Evolutionary conservation across 2,329 filamentous ascomycete genomes (phyloP).

Genomic region (Cadophora malorum): DNA sequence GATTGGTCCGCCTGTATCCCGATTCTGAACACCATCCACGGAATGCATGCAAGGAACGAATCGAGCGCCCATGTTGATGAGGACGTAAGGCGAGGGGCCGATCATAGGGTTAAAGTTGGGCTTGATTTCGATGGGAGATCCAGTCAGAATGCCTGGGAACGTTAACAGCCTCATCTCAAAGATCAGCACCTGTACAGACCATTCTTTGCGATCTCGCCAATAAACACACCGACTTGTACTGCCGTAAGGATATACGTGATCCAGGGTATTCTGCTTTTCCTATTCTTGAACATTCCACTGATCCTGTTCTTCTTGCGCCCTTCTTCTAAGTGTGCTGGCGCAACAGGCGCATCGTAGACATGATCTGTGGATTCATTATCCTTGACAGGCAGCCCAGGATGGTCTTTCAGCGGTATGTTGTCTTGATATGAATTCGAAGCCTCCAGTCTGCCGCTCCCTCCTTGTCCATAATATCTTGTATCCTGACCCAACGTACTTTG

Average conservation of each 20-base stretch:
- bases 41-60: slow-evolving; percentile 96
- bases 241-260: slow-evolving; percentile 81
- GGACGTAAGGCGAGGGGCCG: slow-evolving; percentile 84
- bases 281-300: slow-evolving; percentile 57
- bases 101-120: slow-evolving; percentile 97
- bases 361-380: slow-evolving; percentile 57
- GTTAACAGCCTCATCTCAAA: slow-evolving; percentile 28
- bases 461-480: slow-evolving; percentile 61
- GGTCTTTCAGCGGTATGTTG: slow-evolving; percentile 64
- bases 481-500: slow-evolving; percentile 56
- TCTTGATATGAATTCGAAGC: slow-evolving; percentile 50
- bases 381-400: slow-evolving; percentile 47
- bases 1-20: slow-evolving; percentile 48
- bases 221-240: slow-evolving; percentile 83
- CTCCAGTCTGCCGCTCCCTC: slow-evolving; percentile 48
- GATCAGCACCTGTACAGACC: slow-evolving; percentile 57
- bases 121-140: slow-evolving; percentile 61
- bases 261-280: slow-evolving; percentile 64
- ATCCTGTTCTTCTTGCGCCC: slow-evolving; percentile 56
- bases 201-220: slow-evolving; percentile 85
- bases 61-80: slow-evolving; percentile 96
- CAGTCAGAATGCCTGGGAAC: slow-evolving; percentile 71
- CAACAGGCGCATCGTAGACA: slow-evolving; percentile 62
- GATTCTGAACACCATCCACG: slow-evolving; percentile 67
- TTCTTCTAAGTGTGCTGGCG: slow-evolving; percentile 41